These are phyloP conservation scores for Amylocarpus encephaloides DNA, from an alignment of 2,329 filamentous ascomycete species.

Conservation along the genomic window DNA sequence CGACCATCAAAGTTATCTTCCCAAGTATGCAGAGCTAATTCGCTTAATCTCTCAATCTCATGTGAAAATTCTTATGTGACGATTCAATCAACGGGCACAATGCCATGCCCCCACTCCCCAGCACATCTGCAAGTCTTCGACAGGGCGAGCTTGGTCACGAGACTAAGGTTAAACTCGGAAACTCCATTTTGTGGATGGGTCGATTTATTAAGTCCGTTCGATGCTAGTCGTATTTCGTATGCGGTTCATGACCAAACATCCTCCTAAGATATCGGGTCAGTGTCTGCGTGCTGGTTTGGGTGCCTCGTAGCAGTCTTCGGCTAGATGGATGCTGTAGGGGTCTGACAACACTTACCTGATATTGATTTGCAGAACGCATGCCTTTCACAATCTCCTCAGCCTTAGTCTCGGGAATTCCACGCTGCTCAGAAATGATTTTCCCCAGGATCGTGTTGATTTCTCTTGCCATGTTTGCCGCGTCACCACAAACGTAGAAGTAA, in stretches of 20 bases:
- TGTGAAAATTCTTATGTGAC: no score
- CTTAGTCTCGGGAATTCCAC: conserved; percentile 76
- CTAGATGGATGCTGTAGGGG: not conserved
- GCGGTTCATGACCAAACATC: conserved; percentile 53
- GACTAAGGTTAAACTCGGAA: no score
- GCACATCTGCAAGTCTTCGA: no score
- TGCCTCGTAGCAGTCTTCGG: not conserved
- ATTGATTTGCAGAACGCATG: conserved; percentile 91
- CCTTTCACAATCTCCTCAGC: conserved; percentile 95
- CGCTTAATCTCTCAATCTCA: no score
- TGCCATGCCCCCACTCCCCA: no score
- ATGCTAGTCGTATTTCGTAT: not conserved
- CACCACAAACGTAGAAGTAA: conserved; percentile 97
- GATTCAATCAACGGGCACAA: no score
- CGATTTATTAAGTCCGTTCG: not conserved
- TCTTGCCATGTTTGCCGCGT: conserved; percentile 93
- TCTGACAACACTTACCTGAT: conserved; percentile 60
- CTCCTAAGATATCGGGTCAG: conserved; percentile 42
- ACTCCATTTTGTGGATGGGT: no score
- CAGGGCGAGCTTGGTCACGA: no score
- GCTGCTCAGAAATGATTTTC: conserved; percentile 79
- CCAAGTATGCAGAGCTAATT: no score
- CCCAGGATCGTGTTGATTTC: conserved; percentile 84
- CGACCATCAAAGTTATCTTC: no score
- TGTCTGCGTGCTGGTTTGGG: conserved; percentile 2